phyloP scores from a whole-genome alignment of 345 rosid species.

The Syzygium aqueum region DNA sequence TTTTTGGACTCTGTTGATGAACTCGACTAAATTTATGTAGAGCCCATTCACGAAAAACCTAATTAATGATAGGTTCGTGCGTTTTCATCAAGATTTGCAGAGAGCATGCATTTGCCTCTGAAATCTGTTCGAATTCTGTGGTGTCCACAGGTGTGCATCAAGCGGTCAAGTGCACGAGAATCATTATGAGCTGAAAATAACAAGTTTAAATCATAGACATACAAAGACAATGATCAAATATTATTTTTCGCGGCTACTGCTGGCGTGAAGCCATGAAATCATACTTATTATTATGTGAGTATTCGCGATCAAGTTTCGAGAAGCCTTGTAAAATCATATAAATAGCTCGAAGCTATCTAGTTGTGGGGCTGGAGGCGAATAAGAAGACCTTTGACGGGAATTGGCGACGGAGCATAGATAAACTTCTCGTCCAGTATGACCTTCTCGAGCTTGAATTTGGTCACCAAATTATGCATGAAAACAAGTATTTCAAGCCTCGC shows the following conservation, averaged over 20 bases:
- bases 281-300: background rate
- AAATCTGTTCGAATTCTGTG: too few species aligned
- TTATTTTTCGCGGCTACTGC: too few species aligned
- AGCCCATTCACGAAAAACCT: too few species aligned
- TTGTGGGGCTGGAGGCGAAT: background rate
- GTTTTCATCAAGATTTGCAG: too few species aligned
- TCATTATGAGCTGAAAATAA: background rate
- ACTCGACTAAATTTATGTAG: too few species aligned
- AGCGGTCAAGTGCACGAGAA: too few species aligned
- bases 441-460: background rate
- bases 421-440: background rate
- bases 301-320: too few species aligned
- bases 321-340: too few species aligned
- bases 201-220: background rate
- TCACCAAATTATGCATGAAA: background rate
- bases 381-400: background rate
- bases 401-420: background rate
- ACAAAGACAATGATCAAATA: background rate
- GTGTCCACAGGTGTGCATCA: too few species aligned
- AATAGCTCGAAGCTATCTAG: background rate
- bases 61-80: too few species aligned
- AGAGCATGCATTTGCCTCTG: too few species aligned
- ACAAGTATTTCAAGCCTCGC: background rate
- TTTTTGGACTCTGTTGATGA: too few species aligned
- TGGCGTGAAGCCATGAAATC: background rate